These are phyloP conservation scores for Lentithecium fluviatile DNA, from an alignment of 495 filamentous ascomycete species.

Conservation along the genomic window DNA sequence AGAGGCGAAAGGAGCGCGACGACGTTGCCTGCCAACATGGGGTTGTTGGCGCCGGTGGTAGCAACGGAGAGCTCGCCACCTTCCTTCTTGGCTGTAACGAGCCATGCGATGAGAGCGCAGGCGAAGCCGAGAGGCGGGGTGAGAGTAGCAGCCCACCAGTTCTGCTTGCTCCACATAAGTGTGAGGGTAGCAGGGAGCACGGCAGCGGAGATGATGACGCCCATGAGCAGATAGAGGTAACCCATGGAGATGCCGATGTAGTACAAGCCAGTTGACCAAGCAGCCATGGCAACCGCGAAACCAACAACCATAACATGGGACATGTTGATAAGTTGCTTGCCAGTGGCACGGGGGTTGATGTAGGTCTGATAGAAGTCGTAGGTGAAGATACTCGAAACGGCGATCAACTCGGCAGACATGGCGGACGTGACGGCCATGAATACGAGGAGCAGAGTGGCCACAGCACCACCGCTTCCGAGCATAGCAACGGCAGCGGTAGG, in stretches of 20 bases:
- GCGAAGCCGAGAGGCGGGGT: conserved; percentile 76
- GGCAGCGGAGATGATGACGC: conserved; percentile 82
- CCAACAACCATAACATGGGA: conserved; percentile 72
- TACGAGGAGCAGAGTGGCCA: conserved; percentile 77
- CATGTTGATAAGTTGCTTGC: conserved; percentile 80
- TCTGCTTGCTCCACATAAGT: conserved; percentile 79
- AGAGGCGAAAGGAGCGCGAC: conserved; percentile 77
- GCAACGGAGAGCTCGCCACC: conserved; percentile 70
- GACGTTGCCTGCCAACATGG: conserved; percentile 86
- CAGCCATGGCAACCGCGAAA: conserved; percentile 82
- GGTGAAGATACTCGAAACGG: conserved; percentile 88
- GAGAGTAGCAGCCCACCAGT: conserved; percentile 71
- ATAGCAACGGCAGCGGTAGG: conserved; percentile 88
- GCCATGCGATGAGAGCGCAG: conserved; percentile 80
- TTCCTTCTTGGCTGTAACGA: conserved; percentile 80
- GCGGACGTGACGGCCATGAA: conserved; percentile 97
- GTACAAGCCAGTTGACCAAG: conserved; percentile 77
- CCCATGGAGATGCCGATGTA: conserved; percentile 65
- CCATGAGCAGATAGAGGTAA: conserved; percentile 85
- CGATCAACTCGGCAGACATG: conserved; percentile 85
- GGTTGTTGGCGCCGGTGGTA: conserved; percentile 79
- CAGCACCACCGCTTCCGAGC: conserved; percentile 83
- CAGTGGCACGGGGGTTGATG: conserved; percentile 56
- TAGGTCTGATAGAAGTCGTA: conserved; percentile 77
- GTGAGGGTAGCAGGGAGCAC: conserved; percentile 81